These are phyloP conservation scores for Ceriops zippeliana DNA, from an alignment of 345 rosid species.

Conservation along the genomic window DNA sequence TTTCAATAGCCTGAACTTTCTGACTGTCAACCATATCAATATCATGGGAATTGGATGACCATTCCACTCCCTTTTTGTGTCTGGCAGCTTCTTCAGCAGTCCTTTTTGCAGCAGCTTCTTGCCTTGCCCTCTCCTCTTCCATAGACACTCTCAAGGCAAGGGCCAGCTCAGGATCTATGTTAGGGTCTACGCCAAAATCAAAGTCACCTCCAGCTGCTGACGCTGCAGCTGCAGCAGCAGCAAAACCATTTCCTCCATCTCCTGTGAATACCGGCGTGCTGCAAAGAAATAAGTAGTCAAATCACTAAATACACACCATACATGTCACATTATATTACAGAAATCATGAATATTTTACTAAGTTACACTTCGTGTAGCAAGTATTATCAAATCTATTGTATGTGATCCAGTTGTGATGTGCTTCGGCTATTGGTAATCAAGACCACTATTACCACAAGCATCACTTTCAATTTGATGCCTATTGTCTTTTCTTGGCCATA, in stretches of 20 bases:
- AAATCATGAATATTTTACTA: slow-evolving; percentile 1
- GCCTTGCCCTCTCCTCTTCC: slow-evolving; percentile 86
- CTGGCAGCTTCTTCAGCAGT: slow-evolving; percentile 60
- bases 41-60: slow-evolving; percentile 44
- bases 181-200: slow-evolving; percentile 81
- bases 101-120: slow-evolving; percentile 74
- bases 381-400: neutral
- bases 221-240: slow-evolving; percentile 65
- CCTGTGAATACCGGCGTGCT: slow-evolving; percentile 70
- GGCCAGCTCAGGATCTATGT: slow-evolving; percentile 73
- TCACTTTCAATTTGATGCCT: too few relatives aligned
- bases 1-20: slow-evolving; percentile 37
- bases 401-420: too few relatives aligned
- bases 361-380: neutral
- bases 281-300: slow-evolving; percentile 16
- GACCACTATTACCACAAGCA: too few relatives aligned
- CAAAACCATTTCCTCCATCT: slow-evolving; percentile 67
- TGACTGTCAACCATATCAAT: slow-evolving; percentile 42
- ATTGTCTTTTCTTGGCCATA: too few relatives aligned
- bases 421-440: too few relatives aligned
- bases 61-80: slow-evolving; percentile 46
- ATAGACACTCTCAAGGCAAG: slow-evolving; percentile 79
- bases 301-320: neutral
- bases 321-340: neutral
- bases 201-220: slow-evolving; percentile 44